Evolutionary conservation across 78 protist species (phyloP).

Genomic region (Dictyostelium citrinum): DNA sequence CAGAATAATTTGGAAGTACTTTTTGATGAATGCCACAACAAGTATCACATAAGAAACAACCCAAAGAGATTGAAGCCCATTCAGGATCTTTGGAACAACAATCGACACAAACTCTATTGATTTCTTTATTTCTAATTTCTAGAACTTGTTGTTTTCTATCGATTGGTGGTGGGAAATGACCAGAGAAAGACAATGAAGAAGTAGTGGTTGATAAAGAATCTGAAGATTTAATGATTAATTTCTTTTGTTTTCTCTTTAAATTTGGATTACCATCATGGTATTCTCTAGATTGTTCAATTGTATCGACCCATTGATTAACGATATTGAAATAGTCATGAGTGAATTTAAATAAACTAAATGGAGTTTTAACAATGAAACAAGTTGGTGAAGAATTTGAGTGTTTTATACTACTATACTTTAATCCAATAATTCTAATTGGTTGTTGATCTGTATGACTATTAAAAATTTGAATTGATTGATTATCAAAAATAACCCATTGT

Average conservation of each 20-base stretch:
- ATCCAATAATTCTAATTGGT: constrained; percentile 41
- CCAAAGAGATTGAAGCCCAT: constrained; percentile 55
- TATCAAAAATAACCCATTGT: constrained; percentile 28
- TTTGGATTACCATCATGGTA: neutral
- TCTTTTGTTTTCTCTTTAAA: neutral
- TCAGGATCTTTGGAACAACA: constrained; percentile 38
- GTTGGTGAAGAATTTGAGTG: neutral
- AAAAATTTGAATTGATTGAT: constrained; percentile 29
- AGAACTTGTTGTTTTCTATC: constrained; percentile 15
- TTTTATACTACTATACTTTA: neutral
- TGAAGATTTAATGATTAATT: neutral
- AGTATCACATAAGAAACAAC: constrained; percentile 42
- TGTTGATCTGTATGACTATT: neutral
- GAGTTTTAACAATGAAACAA: constrained; percentile 6
- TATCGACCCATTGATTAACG: neutral
- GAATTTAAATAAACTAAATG: constrained; percentile 7
- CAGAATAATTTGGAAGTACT: constrained; percentile 20
- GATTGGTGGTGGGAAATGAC: neutral
- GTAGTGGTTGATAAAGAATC: neutral
- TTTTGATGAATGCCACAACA: constrained; percentile 44
- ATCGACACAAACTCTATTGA: constrained; percentile 18
- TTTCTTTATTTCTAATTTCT: constrained; percentile 4
- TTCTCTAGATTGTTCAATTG: neutral
- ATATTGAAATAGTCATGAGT: neutral
- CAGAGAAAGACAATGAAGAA: neutral